Percentiles rank a stretch among this genome's conserved stretches.
Evolutionary conservation across 441 rosid genomes (phyloP).

Genomic region (Oxalis stricta): DNA sequence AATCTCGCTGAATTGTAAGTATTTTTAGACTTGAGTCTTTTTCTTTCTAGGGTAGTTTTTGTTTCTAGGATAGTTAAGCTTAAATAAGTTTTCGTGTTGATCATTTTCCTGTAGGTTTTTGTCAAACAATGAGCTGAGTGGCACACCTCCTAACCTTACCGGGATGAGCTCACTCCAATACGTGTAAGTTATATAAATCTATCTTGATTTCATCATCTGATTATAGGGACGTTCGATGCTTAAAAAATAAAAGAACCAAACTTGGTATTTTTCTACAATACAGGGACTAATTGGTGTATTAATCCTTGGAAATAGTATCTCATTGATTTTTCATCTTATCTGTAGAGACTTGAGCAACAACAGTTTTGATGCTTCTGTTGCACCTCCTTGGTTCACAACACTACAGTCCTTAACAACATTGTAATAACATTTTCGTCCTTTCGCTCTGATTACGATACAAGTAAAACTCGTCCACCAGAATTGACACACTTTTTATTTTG

Average conservation of each 20-base stretch:
- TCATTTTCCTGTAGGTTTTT: constrained; percentile 34
- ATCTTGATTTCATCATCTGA: not conserved
- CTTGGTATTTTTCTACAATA: too few species aligned
- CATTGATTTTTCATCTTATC: constrained; percentile 1
- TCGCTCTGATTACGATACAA: not conserved
- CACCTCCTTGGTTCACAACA: constrained; percentile 47
- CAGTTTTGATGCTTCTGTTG: constrained; percentile 20
- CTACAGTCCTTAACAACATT: constrained; percentile 41
- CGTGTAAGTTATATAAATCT: constrained; percentile 33
- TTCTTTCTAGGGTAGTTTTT: not conserved
- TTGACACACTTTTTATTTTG: constrained; percentile 1
- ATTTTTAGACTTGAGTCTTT: not conserved
- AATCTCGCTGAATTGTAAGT: constrained; percentile 48
- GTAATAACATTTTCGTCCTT: constrained; percentile 28
- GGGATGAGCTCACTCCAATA: constrained; percentile 38
- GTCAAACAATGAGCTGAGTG: constrained; percentile 47
- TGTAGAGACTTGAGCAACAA: constrained; percentile 83
- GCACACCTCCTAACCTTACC: constrained; percentile 48
- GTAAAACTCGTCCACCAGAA: not conserved
- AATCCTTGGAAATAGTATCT: not conserved
- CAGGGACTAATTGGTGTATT: not conserved
- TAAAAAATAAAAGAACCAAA: too few species aligned
- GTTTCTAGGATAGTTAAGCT: not conserved
- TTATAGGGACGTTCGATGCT: too few species aligned
- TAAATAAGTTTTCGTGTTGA: not conserved